Evolutionary conservation across 2,329 filamentous ascomycete genomes (phyloP).

Genomic region (Fusarium lateritium): DNA sequence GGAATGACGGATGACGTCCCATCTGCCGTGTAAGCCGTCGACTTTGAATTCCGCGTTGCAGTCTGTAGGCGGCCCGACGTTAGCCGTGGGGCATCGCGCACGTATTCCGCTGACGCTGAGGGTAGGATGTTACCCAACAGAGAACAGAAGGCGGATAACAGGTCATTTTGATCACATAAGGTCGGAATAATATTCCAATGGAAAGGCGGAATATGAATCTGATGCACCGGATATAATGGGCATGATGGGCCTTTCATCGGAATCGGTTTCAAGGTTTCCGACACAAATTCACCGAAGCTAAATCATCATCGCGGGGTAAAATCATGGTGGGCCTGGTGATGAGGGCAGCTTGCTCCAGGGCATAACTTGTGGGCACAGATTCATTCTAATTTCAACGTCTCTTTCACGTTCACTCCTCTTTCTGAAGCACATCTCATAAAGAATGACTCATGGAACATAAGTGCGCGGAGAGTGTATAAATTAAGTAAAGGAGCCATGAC

Average conservation of each 20-base stretch:
- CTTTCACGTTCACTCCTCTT: background rate
- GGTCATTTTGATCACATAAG: slow-evolving; percentile 23
- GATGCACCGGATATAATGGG: background rate
- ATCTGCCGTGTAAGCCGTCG: slow-evolving; percentile 41
- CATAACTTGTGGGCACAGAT: background rate
- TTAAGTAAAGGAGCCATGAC: slow-evolving; percentile 42
- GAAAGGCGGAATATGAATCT: background rate
- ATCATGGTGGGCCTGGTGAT: slow-evolving; percentile 8
- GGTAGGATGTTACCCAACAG: slow-evolving; percentile 10
- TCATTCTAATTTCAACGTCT: slow-evolving; percentile 10
- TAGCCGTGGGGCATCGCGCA: slow-evolving; percentile 46
- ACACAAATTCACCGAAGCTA: slow-evolving; percentile 17
- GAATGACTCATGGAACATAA: background rate
- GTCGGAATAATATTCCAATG: slow-evolving; percentile 3
- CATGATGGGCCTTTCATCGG: slow-evolving; percentile 1
- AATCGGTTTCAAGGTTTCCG: slow-evolving; percentile 12
- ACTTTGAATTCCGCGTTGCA: slow-evolving; percentile 46
- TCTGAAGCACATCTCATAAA: no score
- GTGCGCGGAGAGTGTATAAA: slow-evolving; percentile 35
- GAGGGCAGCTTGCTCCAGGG: background rate
- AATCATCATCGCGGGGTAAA: slow-evolving; percentile 24
- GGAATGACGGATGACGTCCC: slow-evolving; percentile 41
- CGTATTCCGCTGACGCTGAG: slow-evolving; percentile 42
- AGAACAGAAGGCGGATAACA: background rate
- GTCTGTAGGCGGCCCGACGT: slow-evolving; percentile 47